Base-by-base conservation (phyloP, 2,329 filamentous ascomycete species). In the Xylaria digitata region DNA sequence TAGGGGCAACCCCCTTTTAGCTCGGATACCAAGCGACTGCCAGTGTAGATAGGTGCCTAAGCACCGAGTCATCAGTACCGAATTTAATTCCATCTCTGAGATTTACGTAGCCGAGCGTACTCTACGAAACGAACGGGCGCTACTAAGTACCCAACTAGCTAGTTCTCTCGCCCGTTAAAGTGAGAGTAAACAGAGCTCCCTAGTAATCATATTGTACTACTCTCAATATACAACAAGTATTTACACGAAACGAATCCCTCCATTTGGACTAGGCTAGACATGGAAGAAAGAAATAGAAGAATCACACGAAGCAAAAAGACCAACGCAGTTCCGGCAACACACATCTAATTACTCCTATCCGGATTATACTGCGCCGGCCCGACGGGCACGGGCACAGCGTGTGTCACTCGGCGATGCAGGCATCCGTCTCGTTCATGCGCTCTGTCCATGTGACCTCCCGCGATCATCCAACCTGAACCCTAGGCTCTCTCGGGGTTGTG, bases 341-440 rank as follows among this genome's bases (percentile, higher is more conserved):
- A 9, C 19, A 3, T 30, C 21, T 9, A 30, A 26, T 21, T 42
- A 30, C 37, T 37, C 42, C 26, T 19, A 42, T 19, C 37, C 6
- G 37, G 21, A 30, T 17, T 9, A 26, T 13, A 7, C 46, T 50
- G 46, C 17, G 8, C 3, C 32, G 40, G 42, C n/a, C 56, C 56
- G 45, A 19, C 32, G 46, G 45, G 21, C 17, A 50, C 32, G 32
- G 32, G 8, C 34, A 37, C 34, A 13, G 56, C 56, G 23, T 9
- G 11, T 26, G 3, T 26, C 19, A 45, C 21, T 59, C 4, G 21
- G 5, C 7, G 32, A 49, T 54, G 63, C 50, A 42, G 15, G 43
- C 23, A 30, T 19, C 63, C 63, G 56, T 45, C 63, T 61, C 56
- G 63, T 65, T 65, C 56, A 65, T 65, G 63, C 56, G 50, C 13